Base-by-base conservation (phyloP, 768 basidiomycete genomes). In the Naganishia friedmannii region DNA sequence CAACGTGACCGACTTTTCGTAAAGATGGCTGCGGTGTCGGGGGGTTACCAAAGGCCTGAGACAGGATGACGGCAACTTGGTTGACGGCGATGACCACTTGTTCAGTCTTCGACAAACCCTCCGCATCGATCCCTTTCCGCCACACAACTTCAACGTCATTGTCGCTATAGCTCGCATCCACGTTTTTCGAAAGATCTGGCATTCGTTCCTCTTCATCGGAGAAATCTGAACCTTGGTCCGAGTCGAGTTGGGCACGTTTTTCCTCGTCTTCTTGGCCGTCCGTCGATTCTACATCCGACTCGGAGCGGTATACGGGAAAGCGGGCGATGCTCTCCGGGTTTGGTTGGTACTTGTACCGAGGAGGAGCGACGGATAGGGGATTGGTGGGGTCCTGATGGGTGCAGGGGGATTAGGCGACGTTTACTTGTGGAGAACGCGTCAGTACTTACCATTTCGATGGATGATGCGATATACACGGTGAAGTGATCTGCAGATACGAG, bases 291-390 rank as follows among this genome's bases (percentile, higher is more conserved):
- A 19, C 42, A 26, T 63, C 60, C 13, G 60, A 63, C 7, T 63
- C 60, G 39, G 60, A 63, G 23, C 39, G 60, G 15, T 63, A 63
- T 28, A 29, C 3, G 8, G 60, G 60, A 28, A 63, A 63, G 9
- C 42, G 28, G 2, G 42, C 28, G 60, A 63, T 63, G 23, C n/a
- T 63, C 39, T 63, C 60, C 21, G 60, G 60, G 39, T 63, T 63
- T 26, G 60, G 60, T n/a, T 63, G 60, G 39, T 63, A 63, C 26
- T 63, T 63, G 39, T 63, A 63, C 37, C 60, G 60, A 42, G 60
- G 60, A 15, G 60, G 60, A 10, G 60, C 60, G 39, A 63, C 60
- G 13, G 60, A 63, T 6, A 63, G 60, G 19, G 60, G 60, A n/a
- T 63, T 63, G 17, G 60, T 63, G 26, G 60, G 60, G 23, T 63